Conservation (phyloP, 2,329 filamentous ascomycete species). For the Paraphaeosphaeria minitans region DNA sequence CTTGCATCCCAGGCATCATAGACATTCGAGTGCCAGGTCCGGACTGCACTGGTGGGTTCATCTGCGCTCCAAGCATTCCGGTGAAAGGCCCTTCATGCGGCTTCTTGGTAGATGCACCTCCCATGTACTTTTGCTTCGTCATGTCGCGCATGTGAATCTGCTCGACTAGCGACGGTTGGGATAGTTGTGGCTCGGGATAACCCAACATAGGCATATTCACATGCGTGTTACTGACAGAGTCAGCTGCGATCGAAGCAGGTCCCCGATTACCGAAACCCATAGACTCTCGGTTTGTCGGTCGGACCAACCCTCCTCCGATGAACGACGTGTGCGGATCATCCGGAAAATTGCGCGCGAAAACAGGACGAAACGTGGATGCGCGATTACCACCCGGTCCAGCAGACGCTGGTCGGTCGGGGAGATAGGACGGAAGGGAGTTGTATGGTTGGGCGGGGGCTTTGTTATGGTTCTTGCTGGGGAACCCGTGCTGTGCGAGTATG, state of each 20-base stretch:
- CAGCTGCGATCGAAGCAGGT: constrained; percentile 42
- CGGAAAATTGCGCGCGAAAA: constrained; percentile 44
- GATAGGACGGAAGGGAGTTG: constrained; percentile 41
- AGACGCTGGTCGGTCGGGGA: constrained; percentile 44
- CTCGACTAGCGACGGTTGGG: constrained; percentile 41
- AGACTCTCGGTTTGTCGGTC: constrained; percentile 41
- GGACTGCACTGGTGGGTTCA: constrained; percentile 34
- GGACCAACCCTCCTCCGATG: constrained; percentile 43
- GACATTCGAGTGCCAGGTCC: constrained; percentile 33
- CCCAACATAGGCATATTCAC: constrained; percentile 27
- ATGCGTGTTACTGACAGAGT: constrained; percentile 28
- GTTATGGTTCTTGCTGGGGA: constrained; percentile 36
- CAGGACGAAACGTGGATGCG: constrained; percentile 30
- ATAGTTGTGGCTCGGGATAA: constrained; percentile 38
- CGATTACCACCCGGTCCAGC: constrained; percentile 33
- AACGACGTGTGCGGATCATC: constrained; percentile 41
- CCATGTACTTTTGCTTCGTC: constrained; percentile 45
- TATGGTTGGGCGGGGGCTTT: constrained; percentile 34
- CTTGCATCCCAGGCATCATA: constrained; percentile 22
- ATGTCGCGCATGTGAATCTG: constrained; percentile 46
- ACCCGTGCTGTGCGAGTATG: constrained; percentile 46
- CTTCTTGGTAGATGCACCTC: constrained; percentile 41
- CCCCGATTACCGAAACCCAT: constrained; percentile 45
- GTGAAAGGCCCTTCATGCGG: constrained; percentile 38
- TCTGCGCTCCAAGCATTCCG: constrained; percentile 40